Conservation (phyloP, 345 rosid genomes). For the Syzygium oleosum region DNA sequence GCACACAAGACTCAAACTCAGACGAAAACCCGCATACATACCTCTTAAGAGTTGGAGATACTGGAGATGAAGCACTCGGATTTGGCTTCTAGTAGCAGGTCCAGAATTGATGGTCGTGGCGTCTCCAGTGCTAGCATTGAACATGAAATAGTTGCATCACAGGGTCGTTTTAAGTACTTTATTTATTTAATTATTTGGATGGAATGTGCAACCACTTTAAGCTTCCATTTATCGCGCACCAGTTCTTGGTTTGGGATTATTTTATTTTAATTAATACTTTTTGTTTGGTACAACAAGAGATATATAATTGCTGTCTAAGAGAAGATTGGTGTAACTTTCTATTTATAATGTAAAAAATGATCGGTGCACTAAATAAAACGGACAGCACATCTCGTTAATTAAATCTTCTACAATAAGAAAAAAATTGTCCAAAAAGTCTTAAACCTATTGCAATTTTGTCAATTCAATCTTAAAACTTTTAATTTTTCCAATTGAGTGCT, state of each 20-base stretch:
- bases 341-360: no score
- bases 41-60: not conserved
- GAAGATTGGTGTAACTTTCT: no score
- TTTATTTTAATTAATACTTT: not conserved
- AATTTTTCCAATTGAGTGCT: no score
- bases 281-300: not conserved
- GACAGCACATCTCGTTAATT: not conserved
- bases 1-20: not conserved
- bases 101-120: no score
- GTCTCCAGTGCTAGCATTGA: not conserved
- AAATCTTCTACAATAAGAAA: not conserved
- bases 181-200: not conserved
- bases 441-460: no score
- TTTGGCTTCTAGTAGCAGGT: not conserved
- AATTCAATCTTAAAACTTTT: no score
- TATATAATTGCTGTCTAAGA: not conserved
- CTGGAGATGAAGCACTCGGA: not conserved
- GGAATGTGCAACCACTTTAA: not conserved
- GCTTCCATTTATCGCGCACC: not conserved
- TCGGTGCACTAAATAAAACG: not conserved
- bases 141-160: not conserved
- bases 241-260: not conserved
- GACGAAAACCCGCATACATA: not conserved
- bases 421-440: no score
- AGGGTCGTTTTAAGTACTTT: not conserved